A percentile compares a stretch with the other conserved stretches of the same genome.
These are phyloP conservation scores for Sicyos baderoa DNA, from an alignment of 306 rosid species.

Conservation along the genomic window DNA sequence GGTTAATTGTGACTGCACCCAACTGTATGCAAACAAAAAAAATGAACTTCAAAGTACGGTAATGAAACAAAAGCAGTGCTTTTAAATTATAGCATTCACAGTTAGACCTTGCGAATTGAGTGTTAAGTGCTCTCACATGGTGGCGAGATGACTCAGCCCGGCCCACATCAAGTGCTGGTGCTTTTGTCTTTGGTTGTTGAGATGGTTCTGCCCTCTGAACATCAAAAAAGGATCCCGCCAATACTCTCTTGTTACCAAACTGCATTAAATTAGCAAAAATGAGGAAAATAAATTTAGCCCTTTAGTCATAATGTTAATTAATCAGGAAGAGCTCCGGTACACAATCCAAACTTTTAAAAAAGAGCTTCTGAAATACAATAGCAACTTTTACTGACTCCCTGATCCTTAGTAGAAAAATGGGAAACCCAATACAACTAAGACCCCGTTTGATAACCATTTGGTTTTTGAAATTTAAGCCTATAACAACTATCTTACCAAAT, in stretches of 20 bases:
- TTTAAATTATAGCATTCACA: conserved; percentile 21
- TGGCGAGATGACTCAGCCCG: conserved; percentile 76
- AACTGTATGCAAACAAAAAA: conserved; percentile 41
- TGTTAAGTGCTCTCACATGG: conserved; percentile 99
- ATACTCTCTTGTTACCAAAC: conserved; percentile 73
- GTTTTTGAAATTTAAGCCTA: no score
- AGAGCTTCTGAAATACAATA: no score
- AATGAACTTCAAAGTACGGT: background rate
- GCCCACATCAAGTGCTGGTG: conserved; percentile 48
- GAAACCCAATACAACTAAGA: background rate
- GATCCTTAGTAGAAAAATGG: background rate
- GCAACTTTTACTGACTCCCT: background rate
- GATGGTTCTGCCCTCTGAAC: conserved; percentile 69
- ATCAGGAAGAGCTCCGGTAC: background rate
- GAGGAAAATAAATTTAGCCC: background rate
- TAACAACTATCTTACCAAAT: no score
- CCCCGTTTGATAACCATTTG: no score
- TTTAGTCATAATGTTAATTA: background rate
- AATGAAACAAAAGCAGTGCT: conserved; percentile 9
- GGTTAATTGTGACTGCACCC: conserved; percentile 84
- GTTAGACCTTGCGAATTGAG: conserved; percentile 88
- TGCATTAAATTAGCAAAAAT: conserved; percentile 34
- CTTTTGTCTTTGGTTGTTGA: conserved; percentile 32
- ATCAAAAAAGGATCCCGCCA: conserved; percentile 66
- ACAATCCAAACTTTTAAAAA: background rate